Evolutionary conservation across 2,329 filamentous ascomycete genomes (phyloP).

Genomic region (Alternaria gaisen): DNA sequence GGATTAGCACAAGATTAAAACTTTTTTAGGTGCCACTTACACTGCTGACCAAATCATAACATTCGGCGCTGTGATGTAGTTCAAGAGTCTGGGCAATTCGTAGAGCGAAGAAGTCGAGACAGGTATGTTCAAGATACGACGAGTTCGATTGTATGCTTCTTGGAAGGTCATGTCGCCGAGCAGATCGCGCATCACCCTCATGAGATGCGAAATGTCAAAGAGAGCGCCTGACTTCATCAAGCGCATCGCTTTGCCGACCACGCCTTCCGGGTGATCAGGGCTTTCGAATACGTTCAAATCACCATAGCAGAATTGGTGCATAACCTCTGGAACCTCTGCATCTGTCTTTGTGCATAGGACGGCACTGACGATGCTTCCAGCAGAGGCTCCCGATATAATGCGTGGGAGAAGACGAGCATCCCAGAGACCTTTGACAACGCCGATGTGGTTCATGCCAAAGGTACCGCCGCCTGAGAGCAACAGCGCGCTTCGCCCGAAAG

Average conservation of each 20-base stretch:
- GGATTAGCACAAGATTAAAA: slow-evolving; percentile 16
- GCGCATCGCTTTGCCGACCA: slow-evolving; percentile 74
- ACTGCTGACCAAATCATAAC: slow-evolving; percentile 97
- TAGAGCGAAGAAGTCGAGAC: slow-evolving; percentile 89
- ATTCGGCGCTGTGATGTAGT: slow-evolving; percentile 92
- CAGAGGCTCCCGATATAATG: slow-evolving; percentile 87
- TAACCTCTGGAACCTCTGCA: slow-evolving; percentile 75
- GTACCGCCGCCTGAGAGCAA: slow-evolving; percentile 86
- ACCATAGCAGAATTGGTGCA: slow-evolving; percentile 78
- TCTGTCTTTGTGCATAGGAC: slow-evolving; percentile 81
- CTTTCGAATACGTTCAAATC: slow-evolving; percentile 83
- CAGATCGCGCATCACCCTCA: slow-evolving; percentile 79
- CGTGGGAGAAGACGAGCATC: slow-evolving; percentile 79
- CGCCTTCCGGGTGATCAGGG: slow-evolving; percentile 65
- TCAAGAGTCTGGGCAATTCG: slow-evolving; percentile 85
- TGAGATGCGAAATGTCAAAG: slow-evolving; percentile 84
- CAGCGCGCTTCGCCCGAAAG: slow-evolving; percentile 84
- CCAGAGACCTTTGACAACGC: slow-evolving; percentile 82
- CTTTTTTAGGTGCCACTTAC: slow-evolving; percentile 49
- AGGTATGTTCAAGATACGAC: slow-evolving; percentile 90
- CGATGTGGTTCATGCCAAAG: slow-evolving; percentile 91
- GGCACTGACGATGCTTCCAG: slow-evolving; percentile 84
- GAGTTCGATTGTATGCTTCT: slow-evolving; percentile 94
- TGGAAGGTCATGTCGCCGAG: slow-evolving; percentile 93
- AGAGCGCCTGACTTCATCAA: slow-evolving; percentile 83